Base-by-base conservation (phyloP, 768 basidiomycete species). In the Naganishia randhawae region DNA sequence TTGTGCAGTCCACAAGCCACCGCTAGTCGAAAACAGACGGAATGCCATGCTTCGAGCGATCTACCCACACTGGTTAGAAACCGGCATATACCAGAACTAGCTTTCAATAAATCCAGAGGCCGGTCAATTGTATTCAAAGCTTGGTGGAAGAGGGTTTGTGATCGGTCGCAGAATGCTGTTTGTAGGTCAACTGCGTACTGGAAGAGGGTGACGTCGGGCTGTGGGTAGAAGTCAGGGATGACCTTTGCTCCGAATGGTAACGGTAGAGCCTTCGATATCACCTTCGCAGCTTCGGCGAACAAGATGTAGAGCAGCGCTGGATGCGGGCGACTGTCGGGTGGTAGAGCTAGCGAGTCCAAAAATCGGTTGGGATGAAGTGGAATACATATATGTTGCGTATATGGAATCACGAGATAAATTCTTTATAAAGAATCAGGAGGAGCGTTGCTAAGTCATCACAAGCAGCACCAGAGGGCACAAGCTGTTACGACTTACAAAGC, bases 1-100 rank as follows among this genome's bases (percentile, higher is more conserved):
- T 76, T 68, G 66, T 78, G 77, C n/a, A 78, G 63, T 17, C 77
- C 77, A 62, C 77, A 78, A 1, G 71, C 71, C 7, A 76, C 71
- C 37, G 73, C 57, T 10, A 78, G 42, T 25, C 77, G 67, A 22
- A 71, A 57, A 14, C 75, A 73, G 2, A 74, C 74, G 13, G 77
- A 66, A 52, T 72, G 75, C 74, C 74, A 77, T 1, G 76, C 77
- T 65, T 78, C 76, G 54, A 76, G 73, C 67, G 76, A 74, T 37
- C 75, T 71, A 13, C 77, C 77, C 17, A 71, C 54, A 10, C 64
- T 52, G 55, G 73, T 72, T 2, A 78, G 69, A 45, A 72, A 70
- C 50, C 75, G 68, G 14, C 74, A 69, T 39, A 78, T 76, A 5
- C 75, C 77, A 7, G 74, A 64, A 5, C 74, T 69, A 0, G 77